Evolutionary conservation across 2,329 filamentous ascomycete species (phyloP), one percentile per base, ranked within the genome.

Genomic region (Botrytis cinerea): DNA sequence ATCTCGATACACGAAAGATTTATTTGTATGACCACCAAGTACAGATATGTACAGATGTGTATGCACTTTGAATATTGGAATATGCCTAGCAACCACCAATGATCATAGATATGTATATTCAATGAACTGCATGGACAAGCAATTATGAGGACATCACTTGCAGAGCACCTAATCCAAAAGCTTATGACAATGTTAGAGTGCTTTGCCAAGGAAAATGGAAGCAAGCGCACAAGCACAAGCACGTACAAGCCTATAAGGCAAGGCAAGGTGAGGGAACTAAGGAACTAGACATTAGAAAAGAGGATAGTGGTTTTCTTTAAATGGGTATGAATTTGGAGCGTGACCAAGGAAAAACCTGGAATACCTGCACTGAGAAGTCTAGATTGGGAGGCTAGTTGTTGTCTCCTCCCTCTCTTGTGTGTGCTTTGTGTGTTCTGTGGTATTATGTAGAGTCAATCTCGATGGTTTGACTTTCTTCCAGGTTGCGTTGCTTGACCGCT

Each of bases 131-230:
- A 28, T n/a, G 61, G 61, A 63, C 32, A 28, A 22, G 61, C 32
- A 40, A 28, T 45, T 43, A 32, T 45, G 61, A 63, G 61, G 61
- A 63, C 20, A 63, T 63, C 61, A 63, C 40, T 45, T 63, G 61
- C 61, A 45, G 61, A 45, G 5, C 2, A 12, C 48, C 48, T 51
- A 38, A 63, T 28, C 48, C 25, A 43, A 45, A 63, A 45, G 61
- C 61, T 61, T 61, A 38, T 22, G 32, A 35, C 28, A 28, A 35
- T 32, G 57, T 32, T 18, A 60, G 28, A 28, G 35, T 32, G 51
- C 51, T 28, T 54, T n/a, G n/a, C 51, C 51, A 54, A 54, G 51
- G 16, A 28, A 54, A 28, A 54, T 54, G 51, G 25, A 54, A 54
- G 51, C 7, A 54, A 28, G 51, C 28, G 48, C 48, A 51, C 48